A percentile compares a stretch with the other conserved stretches of the same genome.
These are phyloP conservation scores for Giardia muris DNA, from an alignment of 208 protist genomes.

Conservation along the genomic window DNA sequence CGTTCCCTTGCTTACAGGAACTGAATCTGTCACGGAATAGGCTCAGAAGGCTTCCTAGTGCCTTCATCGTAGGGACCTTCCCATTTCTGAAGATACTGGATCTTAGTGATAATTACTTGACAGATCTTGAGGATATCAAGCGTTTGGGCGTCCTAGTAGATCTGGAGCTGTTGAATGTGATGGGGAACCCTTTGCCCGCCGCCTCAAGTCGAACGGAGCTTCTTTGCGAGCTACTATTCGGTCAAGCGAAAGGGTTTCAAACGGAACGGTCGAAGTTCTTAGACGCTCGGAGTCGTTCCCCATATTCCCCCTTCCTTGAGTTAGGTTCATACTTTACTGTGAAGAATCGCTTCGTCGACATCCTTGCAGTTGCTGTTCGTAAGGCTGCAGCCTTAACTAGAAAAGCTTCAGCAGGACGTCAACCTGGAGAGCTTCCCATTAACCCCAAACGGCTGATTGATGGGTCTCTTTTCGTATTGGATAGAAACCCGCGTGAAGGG, in stretches of 20 bases:
- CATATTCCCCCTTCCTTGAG: background rate
- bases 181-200: background rate
- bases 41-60: background rate
- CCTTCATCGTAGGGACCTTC: background rate
- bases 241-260: too few relatives aligned
- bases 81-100: slow-evolving; percentile 14
- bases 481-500: background rate
- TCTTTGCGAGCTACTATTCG: background rate
- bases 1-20: background rate
- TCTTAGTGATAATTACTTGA: slow-evolving; percentile 8
- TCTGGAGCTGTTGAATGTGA: background rate
- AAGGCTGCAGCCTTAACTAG: too few relatives aligned
- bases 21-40: background rate
- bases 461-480: background rate
- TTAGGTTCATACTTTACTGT: background rate
- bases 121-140: background rate
- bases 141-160: background rate
- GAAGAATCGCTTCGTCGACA: too few relatives aligned
- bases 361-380: too few relatives aligned
- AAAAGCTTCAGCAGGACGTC: too few relatives aligned
- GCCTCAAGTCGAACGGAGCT: background rate
- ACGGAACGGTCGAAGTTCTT: too few relatives aligned
- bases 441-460: background rate
- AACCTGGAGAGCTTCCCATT: background rate
- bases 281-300: too few relatives aligned